phyloP scores from a whole-genome alignment of 768 basidiomycete genomes.

The Russula lepida region DNA sequence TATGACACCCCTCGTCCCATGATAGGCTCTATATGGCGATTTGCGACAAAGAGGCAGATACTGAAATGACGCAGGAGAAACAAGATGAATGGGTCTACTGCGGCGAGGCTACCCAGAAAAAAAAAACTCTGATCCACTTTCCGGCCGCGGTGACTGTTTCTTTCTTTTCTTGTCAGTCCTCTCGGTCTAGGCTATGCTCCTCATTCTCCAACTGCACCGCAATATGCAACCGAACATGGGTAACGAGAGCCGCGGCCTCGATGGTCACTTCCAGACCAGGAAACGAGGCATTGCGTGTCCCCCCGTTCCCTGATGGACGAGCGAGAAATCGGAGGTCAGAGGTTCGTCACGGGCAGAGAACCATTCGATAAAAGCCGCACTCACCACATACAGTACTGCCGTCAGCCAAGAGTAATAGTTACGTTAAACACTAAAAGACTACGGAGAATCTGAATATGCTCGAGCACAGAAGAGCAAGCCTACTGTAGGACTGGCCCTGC shows the following conservation, averaged over 20 bases:
- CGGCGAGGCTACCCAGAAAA: not conserved
- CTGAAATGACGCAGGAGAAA: not conserved
- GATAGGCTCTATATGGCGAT: not conserved
- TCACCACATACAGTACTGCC: not conserved
- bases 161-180: not conserved
- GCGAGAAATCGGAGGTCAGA: not conserved
- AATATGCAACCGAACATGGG: not conserved
- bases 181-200: not conserved
- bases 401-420: not conserved
- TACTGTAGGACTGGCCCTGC: not conserved
- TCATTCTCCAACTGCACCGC: not conserved
- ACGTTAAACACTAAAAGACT: not conserved
- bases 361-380: not conserved
- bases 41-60: not conserved
- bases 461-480: not conserved
- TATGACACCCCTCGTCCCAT: not conserved
- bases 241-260: not conserved
- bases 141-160: not conserved
- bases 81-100: not conserved
- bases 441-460: not conserved
- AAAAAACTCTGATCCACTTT: not conserved
- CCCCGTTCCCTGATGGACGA: not conserved
- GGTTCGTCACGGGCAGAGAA: not conserved
- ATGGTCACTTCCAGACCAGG: not conserved
- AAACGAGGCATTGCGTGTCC: not conserved